These are phyloP conservation scores for Glycine latifolia DNA, from an alignment of 306 rosid genomes.

Conservation along the genomic window DNA sequence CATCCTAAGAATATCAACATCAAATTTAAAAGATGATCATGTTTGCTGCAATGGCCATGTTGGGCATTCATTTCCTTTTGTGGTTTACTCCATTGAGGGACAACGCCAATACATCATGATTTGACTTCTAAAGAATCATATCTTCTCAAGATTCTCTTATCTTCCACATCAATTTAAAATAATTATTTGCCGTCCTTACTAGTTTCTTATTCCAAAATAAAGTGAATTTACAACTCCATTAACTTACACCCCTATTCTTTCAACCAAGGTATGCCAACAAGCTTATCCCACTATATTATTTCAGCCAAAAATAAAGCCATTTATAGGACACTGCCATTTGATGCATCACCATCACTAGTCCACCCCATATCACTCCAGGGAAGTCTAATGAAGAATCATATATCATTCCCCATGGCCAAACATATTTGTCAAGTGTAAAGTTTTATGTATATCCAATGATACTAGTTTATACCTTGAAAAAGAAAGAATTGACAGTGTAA, in stretches of 20 bases:
- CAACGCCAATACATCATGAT: constrained; percentile 52
- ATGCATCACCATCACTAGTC: not conserved
- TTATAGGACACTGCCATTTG: constrained; percentile 6
- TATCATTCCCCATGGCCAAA: not conserved
- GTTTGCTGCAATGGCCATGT: constrained; percentile 30
- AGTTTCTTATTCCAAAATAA: constrained; percentile 40
- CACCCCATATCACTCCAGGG: not conserved
- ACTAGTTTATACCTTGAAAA: not conserved
- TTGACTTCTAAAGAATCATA: constrained; percentile 62
- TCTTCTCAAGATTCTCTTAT: constrained; percentile 54
- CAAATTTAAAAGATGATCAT: not conserved
- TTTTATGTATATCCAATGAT: not conserved
- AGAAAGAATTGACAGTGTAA: not conserved
- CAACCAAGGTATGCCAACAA: constrained; percentile 16
- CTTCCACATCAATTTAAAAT: constrained; percentile 27
- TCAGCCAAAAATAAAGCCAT: not conserved
- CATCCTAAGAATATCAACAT: not conserved
- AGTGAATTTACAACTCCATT: constrained; percentile 46
- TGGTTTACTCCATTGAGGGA: constrained; percentile 41
- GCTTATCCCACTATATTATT: not conserved
- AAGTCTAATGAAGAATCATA: constrained; percentile 1
- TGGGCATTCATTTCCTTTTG: constrained; percentile 29
- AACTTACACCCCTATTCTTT: constrained; percentile 10
- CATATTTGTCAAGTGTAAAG: not conserved
- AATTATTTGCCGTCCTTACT: constrained; percentile 44